Percentiles rank a stretch among this genome's conserved stretches.
Conservation (phyloP, 2,329 filamentous ascomycete genomes). For the Diplocarpon mali region DNA sequence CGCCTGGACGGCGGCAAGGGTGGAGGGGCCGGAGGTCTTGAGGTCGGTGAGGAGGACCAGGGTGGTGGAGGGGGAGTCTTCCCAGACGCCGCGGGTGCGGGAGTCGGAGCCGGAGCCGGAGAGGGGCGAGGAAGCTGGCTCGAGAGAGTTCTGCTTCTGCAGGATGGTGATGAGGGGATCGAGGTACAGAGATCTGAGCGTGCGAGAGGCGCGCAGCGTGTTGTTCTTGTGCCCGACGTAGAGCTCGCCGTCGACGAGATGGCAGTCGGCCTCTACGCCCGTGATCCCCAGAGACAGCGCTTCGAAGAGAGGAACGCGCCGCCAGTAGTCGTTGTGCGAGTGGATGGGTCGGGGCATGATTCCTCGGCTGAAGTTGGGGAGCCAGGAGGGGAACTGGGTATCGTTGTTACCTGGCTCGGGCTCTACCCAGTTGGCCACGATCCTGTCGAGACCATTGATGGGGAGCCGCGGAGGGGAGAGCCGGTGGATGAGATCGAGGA, state of each 20-base stretch:
- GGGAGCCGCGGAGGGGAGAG: constrained; percentile 39
- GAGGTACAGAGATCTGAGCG: constrained; percentile 46
- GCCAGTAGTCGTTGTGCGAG: constrained; percentile 49
- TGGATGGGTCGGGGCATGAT: constrained; percentile 26
- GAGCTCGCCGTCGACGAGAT: constrained; percentile 39
- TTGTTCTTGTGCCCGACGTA: constrained; percentile 44
- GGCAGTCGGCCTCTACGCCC: constrained; percentile 49
- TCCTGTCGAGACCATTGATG: constrained; percentile 24
- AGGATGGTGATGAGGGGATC: constrained; percentile 46
- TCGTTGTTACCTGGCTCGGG: background rate
- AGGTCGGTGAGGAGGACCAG: constrained; percentile 39
- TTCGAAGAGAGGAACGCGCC: constrained; percentile 33
- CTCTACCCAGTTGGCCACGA: constrained; percentile 7
- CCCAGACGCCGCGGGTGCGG: constrained; percentile 12
- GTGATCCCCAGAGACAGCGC: constrained; percentile 46
- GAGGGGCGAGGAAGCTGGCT: background rate
- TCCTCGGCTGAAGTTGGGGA: constrained; percentile 14
- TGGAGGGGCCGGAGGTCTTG: constrained; percentile 32
- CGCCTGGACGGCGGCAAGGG: constrained; percentile 29
- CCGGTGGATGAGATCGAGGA: constrained; percentile 28
- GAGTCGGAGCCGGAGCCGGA: constrained; percentile 4
- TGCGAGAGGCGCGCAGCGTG: constrained; percentile 40
- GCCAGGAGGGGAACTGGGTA: constrained; percentile 6
- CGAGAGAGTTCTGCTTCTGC: constrained; percentile 18
- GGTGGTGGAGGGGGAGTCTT: constrained; percentile 7